Base-by-base conservation (phyloP, 306 rosid species). In the Quercus berberidifolia region DNA sequence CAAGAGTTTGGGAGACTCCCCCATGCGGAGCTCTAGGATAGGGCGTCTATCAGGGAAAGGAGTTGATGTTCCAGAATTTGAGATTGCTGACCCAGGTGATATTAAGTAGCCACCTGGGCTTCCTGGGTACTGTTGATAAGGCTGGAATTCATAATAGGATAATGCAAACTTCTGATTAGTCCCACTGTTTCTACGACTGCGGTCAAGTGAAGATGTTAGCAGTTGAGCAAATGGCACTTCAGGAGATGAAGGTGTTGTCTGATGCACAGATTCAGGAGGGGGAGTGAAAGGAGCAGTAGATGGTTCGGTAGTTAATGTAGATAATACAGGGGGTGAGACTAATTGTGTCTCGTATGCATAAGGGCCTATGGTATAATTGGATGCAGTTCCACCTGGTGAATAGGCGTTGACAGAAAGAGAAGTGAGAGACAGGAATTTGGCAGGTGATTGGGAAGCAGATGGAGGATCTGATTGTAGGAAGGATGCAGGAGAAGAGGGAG, bases 141-240 rank as follows among this genome's bases (percentile, higher is more conserved):
- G 92, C 81, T 88, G 97, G 90, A 83, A 91, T 69, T 95, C 98
- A 38, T 89, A 87, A 74, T 85, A 88, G 82, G 95, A 81, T 38
- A 89, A 70, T 83, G 94, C 83, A 88, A 91, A 91, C 88, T 91
- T 95, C 80, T 86, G 98, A 76, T 82, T 89, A 52, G 83, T 20
- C 25, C 90, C 91, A 55, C 78, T 79, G 76, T 76, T 87, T 87
- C 83, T 87, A 18, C 89, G 91, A 76, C 86, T 88, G 55, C 91
- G 87, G 82, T 87, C 96, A 58, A 92, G 83, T 1, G 95, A 91
- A 81, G 99, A 92, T 18, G 95, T 88, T 82, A 94, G 74, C 86
- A 94, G 91, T 77, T 93, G 97, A 83, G 99, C 99, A 89, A 92
- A 95, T 25, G 99, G 99, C 80, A 95, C 99, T 84, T 95, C 99